phyloP scores from a whole-genome alignment of 2,329 filamentous ascomycete genomes.

The Magnaporthales sp. region DNA sequence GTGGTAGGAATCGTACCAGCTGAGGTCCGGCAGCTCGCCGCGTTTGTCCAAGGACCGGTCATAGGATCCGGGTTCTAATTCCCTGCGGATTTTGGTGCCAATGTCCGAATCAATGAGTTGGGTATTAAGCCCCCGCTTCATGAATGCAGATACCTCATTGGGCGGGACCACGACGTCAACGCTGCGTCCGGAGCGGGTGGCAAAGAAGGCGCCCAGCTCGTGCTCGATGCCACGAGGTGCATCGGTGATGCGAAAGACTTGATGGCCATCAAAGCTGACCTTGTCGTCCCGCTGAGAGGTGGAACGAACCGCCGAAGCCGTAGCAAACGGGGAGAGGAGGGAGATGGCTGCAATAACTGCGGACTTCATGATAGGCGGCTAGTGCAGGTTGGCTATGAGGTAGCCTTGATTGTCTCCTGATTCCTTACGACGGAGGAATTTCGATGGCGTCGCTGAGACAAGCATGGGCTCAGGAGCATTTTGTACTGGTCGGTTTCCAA shows the following conservation, averaged over 20 bases:
- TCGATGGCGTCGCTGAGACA: not conserved
- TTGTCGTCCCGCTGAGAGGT: not conserved
- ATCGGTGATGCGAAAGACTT: constrained; percentile 4
- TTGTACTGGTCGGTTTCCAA: not conserved
- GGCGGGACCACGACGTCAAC: constrained; percentile 4
- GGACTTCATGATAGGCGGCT: constrained; percentile 1
- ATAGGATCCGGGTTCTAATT: constrained; percentile 16
- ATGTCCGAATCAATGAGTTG: constrained; percentile 15
- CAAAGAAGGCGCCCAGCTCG: not conserved
- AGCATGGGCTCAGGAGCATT: not conserved
- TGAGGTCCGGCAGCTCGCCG: constrained; percentile 18
- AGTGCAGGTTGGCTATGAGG: not conserved
- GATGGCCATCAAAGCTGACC: constrained; percentile 3
- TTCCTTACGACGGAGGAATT: not conserved
- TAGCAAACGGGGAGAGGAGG: not conserved
- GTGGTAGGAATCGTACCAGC: constrained; percentile 40
- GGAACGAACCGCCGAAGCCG: not conserved
- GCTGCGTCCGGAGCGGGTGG: not conserved
- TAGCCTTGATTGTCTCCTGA: not conserved
- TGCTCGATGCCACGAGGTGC: constrained; percentile 1
- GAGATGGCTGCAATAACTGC: not conserved
- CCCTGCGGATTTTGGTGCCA: constrained; percentile 15
- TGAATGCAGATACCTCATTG: not conserved
- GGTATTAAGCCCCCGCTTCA: constrained; percentile 5
- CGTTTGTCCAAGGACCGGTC: constrained; percentile 5